Conservation (phyloP, 768 basidiomycete genomes). For the Suillus cothurnatus region DNA sequence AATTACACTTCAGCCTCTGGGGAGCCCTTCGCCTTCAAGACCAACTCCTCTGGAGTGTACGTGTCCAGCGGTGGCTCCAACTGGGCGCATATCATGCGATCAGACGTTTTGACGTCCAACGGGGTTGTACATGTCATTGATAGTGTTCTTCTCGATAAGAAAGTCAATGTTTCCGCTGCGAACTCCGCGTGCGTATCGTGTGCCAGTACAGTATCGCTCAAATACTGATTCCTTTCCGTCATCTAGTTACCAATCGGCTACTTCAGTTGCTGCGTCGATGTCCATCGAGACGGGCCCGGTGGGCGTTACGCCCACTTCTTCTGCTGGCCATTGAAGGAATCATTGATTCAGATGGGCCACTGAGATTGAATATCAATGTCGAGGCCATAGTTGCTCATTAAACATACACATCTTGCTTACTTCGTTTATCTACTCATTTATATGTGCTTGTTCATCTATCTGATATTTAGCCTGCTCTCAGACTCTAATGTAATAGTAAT, state of each 20-base stretch:
- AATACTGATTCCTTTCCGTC: neutral
- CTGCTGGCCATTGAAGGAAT: neutral
- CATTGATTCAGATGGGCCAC: neutral
- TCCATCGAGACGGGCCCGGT: conserved; percentile 46
- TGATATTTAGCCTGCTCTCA: neutral
- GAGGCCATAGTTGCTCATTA: neutral
- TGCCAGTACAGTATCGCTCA: neutral
- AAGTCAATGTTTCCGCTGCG: conserved; percentile 45
- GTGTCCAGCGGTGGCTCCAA: conserved; percentile 47
- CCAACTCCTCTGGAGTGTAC: conserved; percentile 60
- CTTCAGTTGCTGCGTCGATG: conserved; percentile 42
- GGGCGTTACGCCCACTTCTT: conserved; percentile 23
- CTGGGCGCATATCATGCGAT: conserved; percentile 53
- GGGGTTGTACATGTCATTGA: conserved; percentile 72
- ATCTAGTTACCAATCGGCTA: conserved; percentile 45
- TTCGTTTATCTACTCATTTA: neutral
- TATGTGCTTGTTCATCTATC: neutral
- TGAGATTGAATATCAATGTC: neutral
- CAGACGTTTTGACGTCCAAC: conserved; percentile 64
- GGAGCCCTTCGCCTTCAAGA: conserved; percentile 48
- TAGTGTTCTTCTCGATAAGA: conserved; percentile 50
- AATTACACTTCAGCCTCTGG: conserved; percentile 60
- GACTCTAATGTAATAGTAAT: neutral
- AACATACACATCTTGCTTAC: neutral
- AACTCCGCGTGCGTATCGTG: conserved; percentile 50